Evolutionary conservation across 495 filamentous ascomycete genomes (phyloP).

Genomic region (Xanthoparmelia taractica): DNA sequence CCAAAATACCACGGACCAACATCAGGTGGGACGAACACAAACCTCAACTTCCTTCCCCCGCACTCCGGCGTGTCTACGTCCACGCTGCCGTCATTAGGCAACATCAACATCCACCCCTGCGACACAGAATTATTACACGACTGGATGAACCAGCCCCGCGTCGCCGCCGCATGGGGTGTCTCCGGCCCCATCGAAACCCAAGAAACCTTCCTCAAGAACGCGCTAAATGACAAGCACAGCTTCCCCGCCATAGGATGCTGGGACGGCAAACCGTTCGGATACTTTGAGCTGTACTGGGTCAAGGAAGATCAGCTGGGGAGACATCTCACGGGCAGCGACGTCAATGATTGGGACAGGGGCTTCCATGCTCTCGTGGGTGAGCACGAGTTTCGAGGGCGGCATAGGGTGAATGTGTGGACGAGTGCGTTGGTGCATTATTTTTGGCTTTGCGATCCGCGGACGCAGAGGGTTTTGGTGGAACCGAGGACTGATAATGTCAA

Average conservation of each 20-base stretch:
- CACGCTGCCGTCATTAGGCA: slow-evolving; percentile 31
- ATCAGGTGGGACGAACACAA: slow-evolving; percentile 24
- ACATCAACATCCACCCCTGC: slow-evolving; percentile 34
- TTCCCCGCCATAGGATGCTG: slow-evolving; percentile 91
- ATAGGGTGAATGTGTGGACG: slow-evolving; percentile 72
- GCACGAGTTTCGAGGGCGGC: slow-evolving; percentile 74
- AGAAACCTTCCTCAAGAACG: slow-evolving; percentile 58
- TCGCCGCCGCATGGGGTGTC: slow-evolving; percentile 73
- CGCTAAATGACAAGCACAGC: slow-evolving; percentile 59
- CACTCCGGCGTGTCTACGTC: slow-evolving; percentile 29
- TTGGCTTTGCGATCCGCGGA: slow-evolving; percentile 72
- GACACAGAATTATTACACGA: slow-evolving; percentile 73
- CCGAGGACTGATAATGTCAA: slow-evolving; percentile 86
- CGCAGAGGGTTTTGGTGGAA: slow-evolving; percentile 74
- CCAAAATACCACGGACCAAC: slow-evolving; percentile 28
- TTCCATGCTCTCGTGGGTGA: slow-evolving; percentile 86
- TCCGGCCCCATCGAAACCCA: slow-evolving; percentile 54
- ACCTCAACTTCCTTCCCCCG: slow-evolving; percentile 27
- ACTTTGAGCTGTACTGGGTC: slow-evolving; percentile 98
- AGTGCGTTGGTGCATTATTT: slow-evolving; percentile 78
- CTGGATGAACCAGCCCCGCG: slow-evolving; percentile 87
- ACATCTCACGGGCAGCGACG: slow-evolving; percentile 49
- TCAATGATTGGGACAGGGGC: slow-evolving; percentile 78
- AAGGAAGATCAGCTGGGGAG: slow-evolving; percentile 79
- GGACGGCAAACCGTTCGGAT: slow-evolving; percentile 93